Conservation (phyloP, 2,329 filamentous ascomycete genomes). For the Hypoxylon sp. region DNA sequence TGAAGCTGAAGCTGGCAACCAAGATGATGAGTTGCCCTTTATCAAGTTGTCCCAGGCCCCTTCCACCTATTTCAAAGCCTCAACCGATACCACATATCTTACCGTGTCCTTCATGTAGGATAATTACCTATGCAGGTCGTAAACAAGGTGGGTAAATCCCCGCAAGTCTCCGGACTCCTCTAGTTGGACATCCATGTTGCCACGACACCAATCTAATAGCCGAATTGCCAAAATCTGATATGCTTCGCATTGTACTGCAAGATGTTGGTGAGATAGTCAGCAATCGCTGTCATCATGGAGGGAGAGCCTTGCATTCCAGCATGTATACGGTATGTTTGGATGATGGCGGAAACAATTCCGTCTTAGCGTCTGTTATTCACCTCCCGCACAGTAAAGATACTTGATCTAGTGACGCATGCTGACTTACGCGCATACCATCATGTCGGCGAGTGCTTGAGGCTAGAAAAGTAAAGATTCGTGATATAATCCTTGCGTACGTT, state of each 20-base stretch:
- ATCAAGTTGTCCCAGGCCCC: slow-evolving; percentile 1
- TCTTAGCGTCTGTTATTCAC: background rate
- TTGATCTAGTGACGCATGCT: background rate
- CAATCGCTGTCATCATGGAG: background rate
- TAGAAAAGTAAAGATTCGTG: background rate
- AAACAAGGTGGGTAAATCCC: background rate
- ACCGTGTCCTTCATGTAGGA: background rate
- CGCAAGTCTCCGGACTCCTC: background rate
- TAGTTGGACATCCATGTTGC: background rate
- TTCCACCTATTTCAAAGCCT: slow-evolving; percentile 7
- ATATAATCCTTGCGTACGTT: background rate
- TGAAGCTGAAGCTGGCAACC: background rate
- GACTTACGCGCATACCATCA: background rate
- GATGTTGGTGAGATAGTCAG: background rate
- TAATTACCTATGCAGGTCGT: background rate
- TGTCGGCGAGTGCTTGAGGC: too few species aligned
- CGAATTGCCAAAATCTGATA: background rate
- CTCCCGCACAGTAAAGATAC: background rate
- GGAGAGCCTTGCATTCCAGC: slow-evolving; percentile 2
- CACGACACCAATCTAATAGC: background rate
- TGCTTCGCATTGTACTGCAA: background rate
- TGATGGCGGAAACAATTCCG: background rate
- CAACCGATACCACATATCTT: slow-evolving; percentile 5
- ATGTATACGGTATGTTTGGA: slow-evolving; percentile 4
- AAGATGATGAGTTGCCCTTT: slow-evolving; percentile 5